phyloP scores from a whole-genome alignment of 805 yeast genomes.

The Saturnispora dispora region DNA sequence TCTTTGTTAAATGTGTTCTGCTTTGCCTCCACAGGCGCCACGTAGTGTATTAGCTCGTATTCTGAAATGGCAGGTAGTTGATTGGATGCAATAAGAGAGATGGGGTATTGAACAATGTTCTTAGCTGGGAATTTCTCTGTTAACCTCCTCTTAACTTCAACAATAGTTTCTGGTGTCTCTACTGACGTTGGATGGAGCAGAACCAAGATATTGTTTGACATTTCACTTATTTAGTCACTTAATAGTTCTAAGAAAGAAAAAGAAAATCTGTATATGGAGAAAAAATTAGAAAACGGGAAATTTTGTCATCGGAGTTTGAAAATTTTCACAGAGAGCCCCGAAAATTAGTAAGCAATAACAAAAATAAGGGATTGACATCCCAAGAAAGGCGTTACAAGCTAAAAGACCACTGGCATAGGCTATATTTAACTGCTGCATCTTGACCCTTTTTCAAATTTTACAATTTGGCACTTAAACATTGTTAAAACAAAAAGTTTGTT shows the following conservation, averaged over 20 bases:
- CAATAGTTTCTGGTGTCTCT: conserved; percentile 42
- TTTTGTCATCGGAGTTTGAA: neutral
- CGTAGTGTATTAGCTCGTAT: conserved; percentile 40
- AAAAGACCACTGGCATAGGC: neutral
- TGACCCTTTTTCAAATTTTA: too few relatives aligned
- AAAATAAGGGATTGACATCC: too few relatives aligned
- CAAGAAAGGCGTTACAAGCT: too few relatives aligned
- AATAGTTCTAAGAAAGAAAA: neutral
- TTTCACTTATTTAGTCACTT: neutral
- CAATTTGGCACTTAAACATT: neutral
- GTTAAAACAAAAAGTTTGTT: neutral
- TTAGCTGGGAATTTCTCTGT: conserved; percentile 23
- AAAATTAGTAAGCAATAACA: neutral
- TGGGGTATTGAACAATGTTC: conserved; percentile 40
- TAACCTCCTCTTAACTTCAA: conserved; percentile 29
- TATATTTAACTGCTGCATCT: neutral
- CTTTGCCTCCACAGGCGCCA: conserved; percentile 45
- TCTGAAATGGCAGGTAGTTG: conserved; percentile 27
- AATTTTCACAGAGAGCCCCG: neutral
- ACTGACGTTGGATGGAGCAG: conserved; percentile 63
- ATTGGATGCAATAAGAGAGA: conserved; percentile 47
- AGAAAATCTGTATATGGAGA: neutral
- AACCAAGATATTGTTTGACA: conserved; percentile 28
- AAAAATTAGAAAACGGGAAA: neutral
- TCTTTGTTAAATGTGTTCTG: conserved; percentile 38